Conservation (phyloP, 257 asterid genomes). For the Echium plantagineum region DNA sequence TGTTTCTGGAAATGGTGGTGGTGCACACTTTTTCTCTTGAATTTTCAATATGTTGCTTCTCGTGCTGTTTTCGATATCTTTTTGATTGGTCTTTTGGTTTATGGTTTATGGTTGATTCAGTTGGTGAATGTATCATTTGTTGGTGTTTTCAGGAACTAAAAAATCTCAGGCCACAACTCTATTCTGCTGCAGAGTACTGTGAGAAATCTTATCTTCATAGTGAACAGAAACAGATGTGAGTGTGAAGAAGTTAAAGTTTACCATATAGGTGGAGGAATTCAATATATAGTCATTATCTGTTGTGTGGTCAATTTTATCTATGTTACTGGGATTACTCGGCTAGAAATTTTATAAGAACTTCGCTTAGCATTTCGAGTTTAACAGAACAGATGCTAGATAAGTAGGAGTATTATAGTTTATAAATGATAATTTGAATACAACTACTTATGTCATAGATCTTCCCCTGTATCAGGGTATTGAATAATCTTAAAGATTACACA, state of each 20-base stretch:
- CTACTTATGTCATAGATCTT: no score
- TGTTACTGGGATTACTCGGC: no score
- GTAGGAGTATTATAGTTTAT: no score
- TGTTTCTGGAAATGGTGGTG: no score
- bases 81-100: slow-evolving; percentile 1
- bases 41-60: neutral
- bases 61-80: neutral
- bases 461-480: slow-evolving; percentile 50
- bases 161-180: slow-evolving; percentile 84
- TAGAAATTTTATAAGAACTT: no score
- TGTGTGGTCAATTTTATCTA: no score
- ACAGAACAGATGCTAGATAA: no score
- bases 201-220: slow-evolving; percentile 82
- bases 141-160: slow-evolving; percentile 57
- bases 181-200: slow-evolving; percentile 96
- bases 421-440: no score
- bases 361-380: no score
- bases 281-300: neutral
- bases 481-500: slow-evolving; percentile 88
- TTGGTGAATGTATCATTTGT: no score
- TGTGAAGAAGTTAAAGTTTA: neutral
- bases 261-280: neutral
- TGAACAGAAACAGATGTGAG: slow-evolving; percentile 89
- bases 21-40: no score
- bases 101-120: neutral